A percentile compares a stretch with the other conserved stretches of the same genome.
Evolutionary conservation across 108 stramenopile species (phyloP).

Genomic region (Chaetoceros muelleri): DNA sequence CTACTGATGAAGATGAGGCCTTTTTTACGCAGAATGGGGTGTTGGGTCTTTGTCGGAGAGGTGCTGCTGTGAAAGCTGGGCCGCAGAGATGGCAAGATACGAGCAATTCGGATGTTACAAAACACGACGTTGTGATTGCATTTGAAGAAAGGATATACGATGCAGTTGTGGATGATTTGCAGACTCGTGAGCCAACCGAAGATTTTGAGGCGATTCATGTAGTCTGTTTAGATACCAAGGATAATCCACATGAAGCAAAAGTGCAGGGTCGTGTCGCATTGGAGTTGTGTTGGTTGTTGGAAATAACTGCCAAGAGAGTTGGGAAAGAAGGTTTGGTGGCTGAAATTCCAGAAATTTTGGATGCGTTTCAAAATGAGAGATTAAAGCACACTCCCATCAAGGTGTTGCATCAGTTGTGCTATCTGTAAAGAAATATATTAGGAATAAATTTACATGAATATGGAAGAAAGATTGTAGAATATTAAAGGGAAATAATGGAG

Average conservation of each 20-base stretch:
- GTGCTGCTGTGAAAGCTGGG: slow-evolving; percentile 69
- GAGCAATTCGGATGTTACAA: slow-evolving; percentile 32
- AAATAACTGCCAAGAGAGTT: too few species aligned
- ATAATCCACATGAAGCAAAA: slow-evolving; percentile 86
- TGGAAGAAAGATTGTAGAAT: too few species aligned
- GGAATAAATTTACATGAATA: too few species aligned
- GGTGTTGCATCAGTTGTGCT: slow-evolving; percentile 83
- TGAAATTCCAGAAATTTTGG: slow-evolving; percentile 71
- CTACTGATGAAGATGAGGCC: slow-evolving; percentile 73
- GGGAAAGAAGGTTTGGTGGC: slow-evolving; percentile 48
- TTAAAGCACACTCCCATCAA: slow-evolving; percentile 77
- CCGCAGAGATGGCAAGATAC: slow-evolving; percentile 89
- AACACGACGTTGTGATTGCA: slow-evolving; percentile 82
- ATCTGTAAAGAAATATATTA: slow-evolving; percentile 65
- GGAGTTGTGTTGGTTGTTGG: slow-evolving; percentile 79
- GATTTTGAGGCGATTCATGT: slow-evolving; percentile 83
- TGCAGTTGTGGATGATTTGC: slow-evolving; percentile 86
- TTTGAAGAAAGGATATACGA: slow-evolving; percentile 91
- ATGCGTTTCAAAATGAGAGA: slow-evolving; percentile 70
- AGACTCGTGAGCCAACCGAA: slow-evolving; percentile 80
- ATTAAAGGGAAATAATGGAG: too few species aligned
- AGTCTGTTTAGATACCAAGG: slow-evolving; percentile 88
- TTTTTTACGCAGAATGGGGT: slow-evolving; percentile 79
- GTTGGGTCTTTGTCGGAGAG: slow-evolving; percentile 75
- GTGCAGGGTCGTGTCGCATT: slow-evolving; percentile 68